phyloP scores from a whole-genome alignment of 305 asterid genomes.

The Fraxinus xanthoxyloides region DNA sequence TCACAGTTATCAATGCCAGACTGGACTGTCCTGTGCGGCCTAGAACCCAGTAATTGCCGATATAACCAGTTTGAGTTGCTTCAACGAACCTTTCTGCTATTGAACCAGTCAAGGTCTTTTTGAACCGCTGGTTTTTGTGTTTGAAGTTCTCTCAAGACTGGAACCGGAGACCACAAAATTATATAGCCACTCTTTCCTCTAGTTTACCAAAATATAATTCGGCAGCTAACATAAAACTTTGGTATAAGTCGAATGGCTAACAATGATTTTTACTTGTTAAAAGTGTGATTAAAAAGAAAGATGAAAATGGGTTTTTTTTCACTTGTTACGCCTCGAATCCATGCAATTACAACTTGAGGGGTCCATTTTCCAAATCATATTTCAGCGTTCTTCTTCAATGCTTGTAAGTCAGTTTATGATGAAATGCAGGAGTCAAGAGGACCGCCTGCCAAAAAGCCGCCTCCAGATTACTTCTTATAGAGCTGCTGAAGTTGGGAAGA shows the following conservation, averaged over 20 bases:
- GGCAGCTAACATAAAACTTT: background rate
- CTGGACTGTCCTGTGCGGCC: background rate
- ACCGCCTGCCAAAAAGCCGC: conserved; percentile 68
- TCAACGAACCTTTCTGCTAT: background rate
- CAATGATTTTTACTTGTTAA: background rate
- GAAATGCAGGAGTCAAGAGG: conserved; percentile 86
- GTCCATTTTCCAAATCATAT: background rate
- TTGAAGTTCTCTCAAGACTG: background rate
- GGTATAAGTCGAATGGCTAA: background rate
- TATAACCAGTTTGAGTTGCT: background rate
- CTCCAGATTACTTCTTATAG: conserved; percentile 91
- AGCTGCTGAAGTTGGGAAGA: background rate
- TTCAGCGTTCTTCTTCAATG: background rate
- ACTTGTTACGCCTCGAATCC: background rate
- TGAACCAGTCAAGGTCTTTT: background rate
- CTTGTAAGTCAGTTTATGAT: background rate
- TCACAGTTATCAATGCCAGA: background rate
- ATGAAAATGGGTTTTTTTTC: background rate
- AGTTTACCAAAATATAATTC: background rate
- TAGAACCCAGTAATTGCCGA: background rate
- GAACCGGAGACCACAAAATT: background rate
- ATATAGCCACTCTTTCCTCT: background rate
- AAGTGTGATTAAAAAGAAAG: background rate
- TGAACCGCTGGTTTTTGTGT: background rate
- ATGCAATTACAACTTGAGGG: background rate